Conservation (phyloP, 257 asterid species). For the Solanum chiquidenum region DNA sequence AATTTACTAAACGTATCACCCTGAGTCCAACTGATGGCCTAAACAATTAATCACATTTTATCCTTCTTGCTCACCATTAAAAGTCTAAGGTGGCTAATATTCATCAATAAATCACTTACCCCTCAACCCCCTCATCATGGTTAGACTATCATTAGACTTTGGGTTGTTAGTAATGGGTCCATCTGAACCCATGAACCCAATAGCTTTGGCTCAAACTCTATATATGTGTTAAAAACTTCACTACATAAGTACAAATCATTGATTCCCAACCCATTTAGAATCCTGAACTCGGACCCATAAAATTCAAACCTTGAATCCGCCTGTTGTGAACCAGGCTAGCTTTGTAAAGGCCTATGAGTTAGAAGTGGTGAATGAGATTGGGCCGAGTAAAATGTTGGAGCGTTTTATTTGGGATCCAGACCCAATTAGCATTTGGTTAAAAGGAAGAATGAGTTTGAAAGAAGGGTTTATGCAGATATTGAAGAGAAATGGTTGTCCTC, state of each 20-base stretch:
- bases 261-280: not conserved
- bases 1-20: not conserved
- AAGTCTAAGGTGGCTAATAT: not conserved
- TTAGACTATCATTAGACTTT: not conserved
- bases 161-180: not conserved
- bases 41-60: not conserved
- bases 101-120: not conserved
- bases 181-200: not conserved
- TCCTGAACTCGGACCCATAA: not conserved
- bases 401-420: too few species aligned
- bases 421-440: too few species aligned
- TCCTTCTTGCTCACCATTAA: not conserved
- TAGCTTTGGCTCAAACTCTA: not conserved
- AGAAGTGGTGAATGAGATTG: too few species aligned
- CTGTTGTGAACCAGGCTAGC: too few species aligned
- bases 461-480: too few species aligned
- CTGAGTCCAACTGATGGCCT: not conserved
- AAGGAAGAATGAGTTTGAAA: too few species aligned
- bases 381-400: too few species aligned
- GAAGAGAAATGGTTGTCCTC: too few species aligned
- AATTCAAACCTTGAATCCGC: not conserved
- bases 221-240: not conserved
- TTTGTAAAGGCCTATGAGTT: too few species aligned
- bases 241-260: not conserved
- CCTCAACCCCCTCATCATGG: not conserved